Evolutionary conservation across 305 asterid species (phyloP).

Genomic region (Fraxinus floribunda): DNA sequence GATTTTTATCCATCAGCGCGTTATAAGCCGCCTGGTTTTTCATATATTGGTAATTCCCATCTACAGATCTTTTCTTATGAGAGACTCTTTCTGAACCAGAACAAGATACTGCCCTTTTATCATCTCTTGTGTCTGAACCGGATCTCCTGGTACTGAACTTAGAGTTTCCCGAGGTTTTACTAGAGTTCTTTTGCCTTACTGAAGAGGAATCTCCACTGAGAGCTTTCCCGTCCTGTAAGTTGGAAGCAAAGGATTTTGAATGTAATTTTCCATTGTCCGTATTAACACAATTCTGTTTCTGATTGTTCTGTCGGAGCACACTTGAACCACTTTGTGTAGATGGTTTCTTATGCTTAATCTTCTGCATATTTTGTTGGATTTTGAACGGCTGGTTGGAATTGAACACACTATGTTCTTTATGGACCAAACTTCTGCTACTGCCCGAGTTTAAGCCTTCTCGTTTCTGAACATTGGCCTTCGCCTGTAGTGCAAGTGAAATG

Average conservation of each 20-base stretch:
- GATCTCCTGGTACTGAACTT: constrained; percentile 52
- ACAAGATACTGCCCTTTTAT: constrained; percentile 41
- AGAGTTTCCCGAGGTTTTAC: constrained; percentile 45
- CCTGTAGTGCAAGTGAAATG: constrained; percentile 47
- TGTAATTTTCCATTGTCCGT: constrained; percentile 49
- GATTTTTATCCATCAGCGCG: constrained; percentile 33
- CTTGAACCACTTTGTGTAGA: constrained; percentile 33
- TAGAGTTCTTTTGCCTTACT: constrained; percentile 40
- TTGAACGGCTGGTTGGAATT: constrained; percentile 41
- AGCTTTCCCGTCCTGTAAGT: constrained; percentile 44
- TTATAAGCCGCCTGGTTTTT: constrained; percentile 37
- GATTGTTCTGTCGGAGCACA: constrained; percentile 78
- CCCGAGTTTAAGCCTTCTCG: constrained; percentile 40
- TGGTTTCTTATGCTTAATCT: constrained; percentile 48
- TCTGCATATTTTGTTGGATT: constrained; percentile 46
- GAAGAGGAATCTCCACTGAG: constrained; percentile 44
- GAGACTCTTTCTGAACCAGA: constrained; percentile 44
- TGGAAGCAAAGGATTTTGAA: constrained; percentile 34
- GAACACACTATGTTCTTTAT: constrained; percentile 42
- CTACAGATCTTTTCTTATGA: constrained; percentile 67
- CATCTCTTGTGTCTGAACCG: constrained; percentile 40
- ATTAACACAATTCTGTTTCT: constrained; percentile 62
- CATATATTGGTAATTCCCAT: constrained; percentile 58
- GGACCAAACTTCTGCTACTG: constrained; percentile 24
- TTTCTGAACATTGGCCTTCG: constrained; percentile 85